Evolutionary conservation across 2,329 filamentous ascomycete genomes (phyloP), one percentile per base, ranked within the genome.

Genomic region (Sporothrix protearum): DNA sequence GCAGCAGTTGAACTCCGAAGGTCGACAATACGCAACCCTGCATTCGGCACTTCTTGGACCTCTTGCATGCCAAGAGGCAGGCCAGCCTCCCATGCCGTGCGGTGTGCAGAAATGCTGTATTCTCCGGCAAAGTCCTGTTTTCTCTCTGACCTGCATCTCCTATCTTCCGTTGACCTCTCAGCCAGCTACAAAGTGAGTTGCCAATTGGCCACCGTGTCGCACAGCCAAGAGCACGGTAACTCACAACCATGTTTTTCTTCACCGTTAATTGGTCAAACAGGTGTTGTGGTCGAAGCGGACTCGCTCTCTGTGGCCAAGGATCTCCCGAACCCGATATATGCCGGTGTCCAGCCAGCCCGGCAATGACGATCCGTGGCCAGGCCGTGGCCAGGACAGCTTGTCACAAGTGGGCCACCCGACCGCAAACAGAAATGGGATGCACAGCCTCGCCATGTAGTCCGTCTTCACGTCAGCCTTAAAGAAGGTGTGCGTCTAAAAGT

Each of bases 1-100:
- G 63, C 64, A 16, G 67, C 63, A 59, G 63, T 63, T 68, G 63
- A 71, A 68, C 36, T 36, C 69, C 69, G 59, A 71, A 53, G 33
- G 47, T 57, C 22, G 10, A 53, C 36, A 33, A 30, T 19, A 64
- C 42, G 25, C 55, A 39, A 49, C 42, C 42, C 63, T 66, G 63
- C 39, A 30, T 22, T 28, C 63, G 63, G 63, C 63, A 66, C 63
- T 66, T 49, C 42, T 33, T 49, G 39, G 25, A 66, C 63, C 42
- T 49, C 42, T 66, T 66, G 63, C 63, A 66, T 66, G 63, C 42
- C 63, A 66, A 49, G 45, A 66, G 47, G 16, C 25, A 6, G 25
- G 12, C 22, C 42, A 66, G 25, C 42, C 14, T 66, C 12, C 30
- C 42, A 49, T 25, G 25, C 4, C 25, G 42, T 49, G 6, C 25